Evolutionary conservation across 768 basidiomycete genomes (phyloP), one percentile per base, ranked within the genome.

Genomic region (Naganishia randhawae): DNA sequence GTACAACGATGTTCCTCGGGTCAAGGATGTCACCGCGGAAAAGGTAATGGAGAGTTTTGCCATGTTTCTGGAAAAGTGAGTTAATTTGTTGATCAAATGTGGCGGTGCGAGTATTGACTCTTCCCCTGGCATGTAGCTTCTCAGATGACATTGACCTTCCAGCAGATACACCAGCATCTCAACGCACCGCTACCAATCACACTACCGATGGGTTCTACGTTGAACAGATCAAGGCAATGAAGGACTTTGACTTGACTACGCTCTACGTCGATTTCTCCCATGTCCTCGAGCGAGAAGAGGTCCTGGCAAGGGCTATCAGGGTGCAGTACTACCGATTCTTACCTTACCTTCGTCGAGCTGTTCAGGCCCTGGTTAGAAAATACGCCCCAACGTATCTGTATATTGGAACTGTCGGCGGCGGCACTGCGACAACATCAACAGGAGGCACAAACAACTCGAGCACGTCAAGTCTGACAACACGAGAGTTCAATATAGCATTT

Each of bases 271-370:
- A 98, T 82, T 98, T 89, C 69, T 85, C 87, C 11, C 93, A 99
- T 78, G 84, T 98, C 39, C 85, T 96, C 31, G 87, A 89, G 76
- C 85, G 87, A 64, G 94, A 98, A 77, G 93, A 96, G 71, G 88
- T 93, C 6, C 88, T 98, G 22, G 94, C 95, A 0, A 86, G 90
- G 71, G 95, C 95, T 1, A 91, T 99, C 68, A 88, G 90, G 72
- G 89, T 87, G 70, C 92, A 96, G 77, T 98, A 99, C 78, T 98
- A 98, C 78, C 88, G 96, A 75, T 98, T 98, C 81, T 83, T 98
- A 1, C 95, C 95, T 0, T 99, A 91, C 81, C 85, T 98, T 42
- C 88, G 91, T 54, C 89, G 92, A 70, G 92, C 94, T 2, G 84
- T 99, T 25, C 86, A 91, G 75, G 90, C 91, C 75, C 85, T 97